Conservation (phyloP, 768 basidiomycete species). For the Pleurotus cornucopiae region DNA sequence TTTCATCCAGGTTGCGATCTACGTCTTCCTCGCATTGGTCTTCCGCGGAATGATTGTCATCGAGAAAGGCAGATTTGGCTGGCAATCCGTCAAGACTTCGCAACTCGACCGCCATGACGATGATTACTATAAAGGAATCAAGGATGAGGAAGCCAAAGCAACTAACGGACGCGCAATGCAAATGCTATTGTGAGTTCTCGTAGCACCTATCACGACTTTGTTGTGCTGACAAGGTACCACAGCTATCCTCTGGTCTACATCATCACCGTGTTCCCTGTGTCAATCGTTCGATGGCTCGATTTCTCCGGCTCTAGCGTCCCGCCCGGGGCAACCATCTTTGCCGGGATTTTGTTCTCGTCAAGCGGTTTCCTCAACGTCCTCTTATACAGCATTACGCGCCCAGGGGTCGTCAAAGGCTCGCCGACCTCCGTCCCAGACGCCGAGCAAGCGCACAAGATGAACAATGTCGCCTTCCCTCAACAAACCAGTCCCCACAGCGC, state of each 20-base stretch:
- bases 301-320: constrained; percentile 26
- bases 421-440: background rate
- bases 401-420: background rate
- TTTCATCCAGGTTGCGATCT: constrained; percentile 30
- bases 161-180: constrained; percentile 23
- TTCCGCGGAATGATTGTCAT: constrained; percentile 12
- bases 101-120: background rate
- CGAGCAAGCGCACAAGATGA: background rate
- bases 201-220: background rate
- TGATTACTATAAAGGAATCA: background rate
- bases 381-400: constrained; percentile 9
- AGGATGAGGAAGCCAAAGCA: constrained; percentile 6
- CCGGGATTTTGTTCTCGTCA: constrained; percentile 7
- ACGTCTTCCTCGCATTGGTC: constrained; percentile 32
- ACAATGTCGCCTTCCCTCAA: background rate
- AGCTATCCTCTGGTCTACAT: constrained; percentile 28
- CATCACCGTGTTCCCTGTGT: constrained; percentile 30
- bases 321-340: constrained; percentile 26
- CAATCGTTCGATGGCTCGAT: constrained; percentile 31
- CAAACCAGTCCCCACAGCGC: background rate
- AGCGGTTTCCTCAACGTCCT: constrained; percentile 8
- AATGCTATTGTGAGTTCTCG: constrained; percentile 34
- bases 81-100: background rate
- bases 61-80: constrained; percentile 4
- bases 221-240: background rate